Conservation (phyloP, 208 protist species). For the Blastocrithidia nonstop region DNA sequence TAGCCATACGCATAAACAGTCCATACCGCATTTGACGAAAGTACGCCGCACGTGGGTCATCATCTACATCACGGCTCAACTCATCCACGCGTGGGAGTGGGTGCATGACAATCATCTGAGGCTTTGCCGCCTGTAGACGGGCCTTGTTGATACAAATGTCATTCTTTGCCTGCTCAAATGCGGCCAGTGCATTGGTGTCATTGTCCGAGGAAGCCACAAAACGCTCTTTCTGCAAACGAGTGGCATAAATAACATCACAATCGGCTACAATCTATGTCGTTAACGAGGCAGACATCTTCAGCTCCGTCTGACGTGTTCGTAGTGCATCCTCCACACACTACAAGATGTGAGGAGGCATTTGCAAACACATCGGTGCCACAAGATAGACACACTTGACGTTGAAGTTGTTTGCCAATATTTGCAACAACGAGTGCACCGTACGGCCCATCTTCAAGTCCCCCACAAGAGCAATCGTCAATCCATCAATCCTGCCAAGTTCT, state of each 20-base stretch:
- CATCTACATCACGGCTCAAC: slow-evolving; percentile 85
- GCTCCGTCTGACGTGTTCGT: slow-evolving; percentile 16
- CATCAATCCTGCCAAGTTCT: slow-evolving; percentile 85
- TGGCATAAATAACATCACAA: slow-evolving; percentile 95
- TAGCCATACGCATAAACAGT: slow-evolving; percentile 96
- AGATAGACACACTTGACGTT: slow-evolving; percentile 72
- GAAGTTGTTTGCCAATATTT: slow-evolving; percentile 84
- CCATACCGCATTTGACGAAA: slow-evolving; percentile 97
- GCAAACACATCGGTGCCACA: slow-evolving; percentile 73
- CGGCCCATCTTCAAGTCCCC: slow-evolving; percentile 96
- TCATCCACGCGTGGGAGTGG: slow-evolving; percentile 95
- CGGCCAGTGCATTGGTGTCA: slow-evolving; percentile 34
- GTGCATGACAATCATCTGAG: slow-evolving; percentile 95
- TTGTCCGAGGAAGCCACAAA: slow-evolving; percentile 42
- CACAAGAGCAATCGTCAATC: slow-evolving; percentile 88
- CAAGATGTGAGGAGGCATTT: slow-evolving; percentile 83
- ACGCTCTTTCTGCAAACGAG: slow-evolving; percentile 95
- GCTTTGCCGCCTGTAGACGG: slow-evolving; percentile 56
- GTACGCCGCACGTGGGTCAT: slow-evolving; percentile 93
- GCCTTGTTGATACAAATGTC: slow-evolving; percentile 56
- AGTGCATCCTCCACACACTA: slow-evolving; percentile 27
- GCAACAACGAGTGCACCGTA: slow-evolving; percentile 92
- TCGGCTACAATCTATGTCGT: slow-evolving; percentile 44
- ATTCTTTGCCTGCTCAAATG: slow-evolving; percentile 80
- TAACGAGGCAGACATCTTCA: slow-evolving; percentile 12